A percentile compares a stretch with the other conserved stretches of the same genome.
Conservation (phyloP, 2,329 filamentous ascomycete genomes). For the Xylaria polymorpha region DNA sequence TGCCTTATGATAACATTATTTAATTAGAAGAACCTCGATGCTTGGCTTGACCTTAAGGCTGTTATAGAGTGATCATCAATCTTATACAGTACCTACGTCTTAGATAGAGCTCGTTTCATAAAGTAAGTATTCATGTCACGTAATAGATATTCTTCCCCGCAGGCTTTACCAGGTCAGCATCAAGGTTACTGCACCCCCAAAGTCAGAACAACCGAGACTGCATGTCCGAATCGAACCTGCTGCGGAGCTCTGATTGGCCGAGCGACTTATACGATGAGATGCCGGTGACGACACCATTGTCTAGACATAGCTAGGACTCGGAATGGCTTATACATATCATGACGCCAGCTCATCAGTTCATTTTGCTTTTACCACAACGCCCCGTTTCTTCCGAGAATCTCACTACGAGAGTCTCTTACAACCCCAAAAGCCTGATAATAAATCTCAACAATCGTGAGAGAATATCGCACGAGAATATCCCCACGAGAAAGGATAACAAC, state of each 20-base stretch:
- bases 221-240: slow-evolving; percentile 26
- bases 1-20: background rate
- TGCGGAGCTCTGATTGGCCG: slow-evolving; percentile 37
- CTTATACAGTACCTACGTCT: background rate
- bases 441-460: background rate
- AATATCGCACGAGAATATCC: background rate
- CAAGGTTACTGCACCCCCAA: slow-evolving; percentile 28
- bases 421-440: background rate
- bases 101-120: background rate
- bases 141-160: slow-evolving; percentile 35
- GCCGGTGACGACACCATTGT: slow-evolving; percentile 48
- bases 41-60: background rate
- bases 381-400: background rate
- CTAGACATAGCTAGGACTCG: slow-evolving; percentile 5
- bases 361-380: background rate
- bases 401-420: background rate
- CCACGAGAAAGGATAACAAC: background rate
- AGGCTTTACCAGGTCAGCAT: slow-evolving; percentile 9
- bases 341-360: background rate
- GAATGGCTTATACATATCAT: slow-evolving; percentile 18
- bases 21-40: too few species aligned
- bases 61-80: background rate
- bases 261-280: slow-evolving; percentile 30
- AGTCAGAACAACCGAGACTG: slow-evolving; percentile 23
- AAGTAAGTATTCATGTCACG: slow-evolving; percentile 28